Conservation (phyloP, 1,284 basidiomycete genomes). For the Austroboletus niveus region DNA sequence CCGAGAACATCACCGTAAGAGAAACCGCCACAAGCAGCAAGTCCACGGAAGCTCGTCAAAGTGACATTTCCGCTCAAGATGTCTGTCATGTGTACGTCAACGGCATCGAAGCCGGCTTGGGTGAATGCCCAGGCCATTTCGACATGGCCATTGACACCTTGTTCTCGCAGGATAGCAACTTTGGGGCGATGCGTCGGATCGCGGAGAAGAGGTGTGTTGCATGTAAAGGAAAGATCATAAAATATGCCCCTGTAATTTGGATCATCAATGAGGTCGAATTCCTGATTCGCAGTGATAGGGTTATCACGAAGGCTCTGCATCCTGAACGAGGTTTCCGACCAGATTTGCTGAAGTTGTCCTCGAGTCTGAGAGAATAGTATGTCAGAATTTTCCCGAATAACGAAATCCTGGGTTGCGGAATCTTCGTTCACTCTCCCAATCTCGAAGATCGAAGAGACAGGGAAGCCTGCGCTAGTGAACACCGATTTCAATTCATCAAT, state of each 20-base stretch:
- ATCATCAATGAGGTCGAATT: constrained; percentile 78
- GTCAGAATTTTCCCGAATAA: constrained; percentile 52
- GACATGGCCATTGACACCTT: constrained; percentile 97
- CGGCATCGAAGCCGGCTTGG: constrained; percentile 88
- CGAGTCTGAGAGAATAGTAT: constrained; percentile 69
- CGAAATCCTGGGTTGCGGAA: constrained; percentile 59
- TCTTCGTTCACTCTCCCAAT: constrained; percentile 68
- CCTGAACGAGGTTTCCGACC: constrained; percentile 92
- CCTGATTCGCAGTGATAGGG: constrained; percentile 74
- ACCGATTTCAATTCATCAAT: constrained; percentile 56
- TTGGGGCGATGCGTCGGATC: constrained; percentile 62
- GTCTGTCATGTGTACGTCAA: constrained; percentile 99
- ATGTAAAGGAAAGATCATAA: constrained; percentile 74
- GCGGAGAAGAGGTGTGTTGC: constrained; percentile 33
- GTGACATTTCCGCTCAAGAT: constrained; percentile 73
- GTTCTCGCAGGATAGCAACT: constrained; percentile 95
- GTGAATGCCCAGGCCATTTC: constrained; percentile 99
- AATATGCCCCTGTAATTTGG: constrained; percentile 66
- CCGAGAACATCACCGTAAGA: constrained; percentile 94
- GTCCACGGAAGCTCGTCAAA: constrained; percentile 75
- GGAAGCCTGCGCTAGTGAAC: constrained; percentile 74
- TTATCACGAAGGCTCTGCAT: constrained; percentile 93
- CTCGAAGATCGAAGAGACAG: constrained; percentile 67
- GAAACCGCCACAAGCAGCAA: constrained; percentile 97
- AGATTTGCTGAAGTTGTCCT: constrained; percentile 75